These are phyloP conservation scores for Globisporangium alternatum DNA, from an alignment of 352 stramenopile species.

Conservation along the genomic window DNA sequence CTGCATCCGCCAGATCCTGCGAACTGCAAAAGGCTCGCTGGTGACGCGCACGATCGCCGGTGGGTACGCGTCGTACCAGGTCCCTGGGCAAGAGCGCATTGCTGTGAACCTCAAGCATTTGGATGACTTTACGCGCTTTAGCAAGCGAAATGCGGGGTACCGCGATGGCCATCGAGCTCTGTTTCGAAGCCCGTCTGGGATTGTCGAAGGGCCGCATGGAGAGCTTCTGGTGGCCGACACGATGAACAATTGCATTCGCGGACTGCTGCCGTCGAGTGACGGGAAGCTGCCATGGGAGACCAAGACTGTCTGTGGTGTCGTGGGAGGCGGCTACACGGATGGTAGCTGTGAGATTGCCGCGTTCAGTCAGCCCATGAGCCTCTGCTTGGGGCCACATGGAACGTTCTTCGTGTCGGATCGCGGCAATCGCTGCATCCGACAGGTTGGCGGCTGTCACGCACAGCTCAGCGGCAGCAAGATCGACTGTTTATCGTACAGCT, in stretches of 20 bases:
- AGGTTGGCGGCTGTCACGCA: conserved; percentile 30
- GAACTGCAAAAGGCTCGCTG: conserved; percentile 23
- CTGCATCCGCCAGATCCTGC: conserved; percentile 45
- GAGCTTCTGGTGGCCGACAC: conserved; percentile 49
- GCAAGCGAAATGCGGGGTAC: conserved; percentile 25
- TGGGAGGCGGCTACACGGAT: conserved; percentile 25
- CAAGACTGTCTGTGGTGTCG: conserved; percentile 30
- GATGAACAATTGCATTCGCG: conserved; percentile 60
- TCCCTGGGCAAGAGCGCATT: conserved; percentile 1
- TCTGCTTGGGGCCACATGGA: conserved; percentile 26
- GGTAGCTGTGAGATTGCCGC: conserved; percentile 29
- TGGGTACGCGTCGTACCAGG: conserved; percentile 13
- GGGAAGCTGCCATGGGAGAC: conserved; percentile 21
- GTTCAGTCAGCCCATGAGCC: conserved; percentile 36
- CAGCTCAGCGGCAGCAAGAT: conserved; percentile 2
- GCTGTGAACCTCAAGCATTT: background rate
- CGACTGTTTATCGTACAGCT: conserved; percentile 26
- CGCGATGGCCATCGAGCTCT: conserved; percentile 31
- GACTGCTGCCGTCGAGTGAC: conserved; percentile 19
- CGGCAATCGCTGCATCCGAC: conserved; percentile 43
- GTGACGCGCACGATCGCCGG: conserved; percentile 39
- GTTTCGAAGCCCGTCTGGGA: conserved; percentile 37
- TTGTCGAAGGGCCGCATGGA: conserved; percentile 26
- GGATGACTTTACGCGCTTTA: conserved; percentile 8
- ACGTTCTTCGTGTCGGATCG: conserved; percentile 41